A percentile compares a stretch with the other conserved stretches of the same genome.
Evolutionary conservation across 2,329 filamentous ascomycete species (phyloP).

Genomic region (Mariannaea elegans): DNA sequence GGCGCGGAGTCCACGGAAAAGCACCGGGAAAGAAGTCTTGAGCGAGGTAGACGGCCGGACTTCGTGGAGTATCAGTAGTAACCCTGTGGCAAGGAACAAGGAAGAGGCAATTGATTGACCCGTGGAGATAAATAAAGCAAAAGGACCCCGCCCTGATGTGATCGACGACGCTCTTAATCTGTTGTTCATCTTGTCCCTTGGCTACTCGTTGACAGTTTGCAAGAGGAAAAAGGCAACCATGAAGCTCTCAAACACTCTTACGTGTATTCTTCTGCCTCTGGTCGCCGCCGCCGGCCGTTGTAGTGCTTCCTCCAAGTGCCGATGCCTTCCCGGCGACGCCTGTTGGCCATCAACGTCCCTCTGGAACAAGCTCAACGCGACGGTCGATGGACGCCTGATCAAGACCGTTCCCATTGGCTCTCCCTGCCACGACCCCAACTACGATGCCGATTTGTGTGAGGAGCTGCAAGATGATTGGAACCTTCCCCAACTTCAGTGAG

Average conservation of each 20-base stretch:
- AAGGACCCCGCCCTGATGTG: not conserved
- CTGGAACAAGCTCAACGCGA: constrained; percentile 61
- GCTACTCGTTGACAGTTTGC: not conserved
- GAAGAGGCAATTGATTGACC: not conserved
- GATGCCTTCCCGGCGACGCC: constrained; percentile 59
- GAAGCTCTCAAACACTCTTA: constrained; percentile 24
- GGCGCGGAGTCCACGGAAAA: no score
- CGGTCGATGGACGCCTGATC: constrained; percentile 60
- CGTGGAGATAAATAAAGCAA: not conserved
- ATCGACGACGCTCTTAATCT: not conserved
- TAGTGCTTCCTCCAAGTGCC: constrained; percentile 44
- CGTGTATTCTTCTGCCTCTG: constrained; percentile 26
- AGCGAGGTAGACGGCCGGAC: not conserved
- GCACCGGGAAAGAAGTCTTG: no score
- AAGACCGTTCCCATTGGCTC: constrained; percentile 59
- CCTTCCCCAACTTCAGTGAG: constrained; percentile 55
- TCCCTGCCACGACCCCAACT: constrained; percentile 59
- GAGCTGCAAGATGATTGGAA: constrained; percentile 55
- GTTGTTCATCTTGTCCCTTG: not conserved
- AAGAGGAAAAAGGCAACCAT: constrained; percentile 13
- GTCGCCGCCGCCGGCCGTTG: constrained; percentile 14
- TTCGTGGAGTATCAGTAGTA: not conserved
- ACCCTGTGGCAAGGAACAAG: not conserved
- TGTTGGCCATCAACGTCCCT: constrained; percentile 58
- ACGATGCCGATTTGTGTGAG: constrained; percentile 55